These are phyloP conservation scores for Halteria grandinella DNA, from an alignment of 73 alveolate species.

Conservation along the genomic window DNA sequence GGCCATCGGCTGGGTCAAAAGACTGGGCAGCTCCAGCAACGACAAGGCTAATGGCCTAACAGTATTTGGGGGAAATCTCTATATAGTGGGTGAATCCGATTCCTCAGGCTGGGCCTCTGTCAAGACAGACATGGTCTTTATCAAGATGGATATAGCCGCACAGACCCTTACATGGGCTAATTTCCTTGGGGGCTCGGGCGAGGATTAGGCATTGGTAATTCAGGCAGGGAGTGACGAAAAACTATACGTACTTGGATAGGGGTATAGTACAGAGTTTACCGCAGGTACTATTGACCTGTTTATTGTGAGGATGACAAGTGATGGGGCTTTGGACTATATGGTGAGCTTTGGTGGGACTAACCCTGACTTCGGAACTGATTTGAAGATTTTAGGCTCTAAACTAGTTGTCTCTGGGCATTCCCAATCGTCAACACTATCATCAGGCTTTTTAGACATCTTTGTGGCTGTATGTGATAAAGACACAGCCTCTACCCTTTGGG, in stretches of 20 bases:
- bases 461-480: not conserved
- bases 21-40: conserved; percentile 28
- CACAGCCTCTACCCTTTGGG: conserved; percentile 2
- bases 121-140: conserved; percentile 14
- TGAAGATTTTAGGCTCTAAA: conserved; percentile 6
- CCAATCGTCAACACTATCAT: not conserved
- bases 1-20: conserved; percentile 5
- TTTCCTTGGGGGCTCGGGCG: conserved; percentile 34
- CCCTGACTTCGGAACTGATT: conserved; percentile 46
- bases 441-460: conserved; percentile 27
- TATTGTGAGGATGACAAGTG: not conserved
- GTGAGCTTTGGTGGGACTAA: conserved; percentile 33
- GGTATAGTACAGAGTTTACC: conserved; percentile 29
- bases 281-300: conserved; percentile 17
- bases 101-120: conserved; percentile 31
- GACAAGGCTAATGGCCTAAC: conserved; percentile 26
- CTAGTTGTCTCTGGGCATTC: conserved; percentile 20
- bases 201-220: conserved; percentile 1
- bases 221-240: conserved; percentile 1
- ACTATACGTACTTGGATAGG: conserved; percentile 25
- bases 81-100: conserved; percentile 37
- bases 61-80: not conserved
- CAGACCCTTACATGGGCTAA: not conserved
- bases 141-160: conserved; percentile 32
- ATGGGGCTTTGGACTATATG: conserved; percentile 24